phyloP scores from a whole-genome alignment of 2,329 filamentous ascomycete species.

The Sarocladium kiliense region DNA sequence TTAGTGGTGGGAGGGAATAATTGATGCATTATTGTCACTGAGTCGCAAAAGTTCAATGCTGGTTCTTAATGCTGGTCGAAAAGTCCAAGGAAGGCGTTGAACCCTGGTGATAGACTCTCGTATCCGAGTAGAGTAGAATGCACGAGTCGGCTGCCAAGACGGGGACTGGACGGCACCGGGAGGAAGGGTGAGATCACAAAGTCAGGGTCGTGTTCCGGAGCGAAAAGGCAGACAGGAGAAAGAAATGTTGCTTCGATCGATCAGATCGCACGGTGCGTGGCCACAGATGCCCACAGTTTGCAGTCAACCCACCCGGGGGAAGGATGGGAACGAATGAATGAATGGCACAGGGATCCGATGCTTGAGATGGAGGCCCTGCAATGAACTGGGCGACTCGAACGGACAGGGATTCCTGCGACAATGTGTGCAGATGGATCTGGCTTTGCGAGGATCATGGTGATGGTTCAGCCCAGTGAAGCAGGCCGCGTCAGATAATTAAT shows the following conservation, averaged over 20 bases:
- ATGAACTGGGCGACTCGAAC: background rate
- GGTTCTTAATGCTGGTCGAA: too few relatives aligned
- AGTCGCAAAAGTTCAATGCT: background rate
- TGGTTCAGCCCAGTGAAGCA: background rate
- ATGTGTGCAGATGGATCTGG: too few relatives aligned
- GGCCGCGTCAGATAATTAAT: background rate
- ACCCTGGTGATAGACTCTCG: background rate
- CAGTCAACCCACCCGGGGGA: background rate
- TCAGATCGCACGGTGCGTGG: background rate
- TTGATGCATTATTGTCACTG: background rate
- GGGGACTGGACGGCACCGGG: background rate
- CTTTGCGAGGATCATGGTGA: too few relatives aligned
- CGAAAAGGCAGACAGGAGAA: background rate
- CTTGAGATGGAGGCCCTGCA: slow-evolving; percentile 6
- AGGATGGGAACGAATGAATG: background rate
- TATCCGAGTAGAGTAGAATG: background rate
- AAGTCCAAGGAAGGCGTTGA: background rate
- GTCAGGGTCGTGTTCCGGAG: background rate
- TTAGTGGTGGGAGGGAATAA: too few relatives aligned
- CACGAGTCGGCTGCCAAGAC: background rate
- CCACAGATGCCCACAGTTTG: background rate
- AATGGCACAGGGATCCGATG: slow-evolving; percentile 5
- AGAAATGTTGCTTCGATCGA: background rate
- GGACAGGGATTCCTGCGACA: background rate
- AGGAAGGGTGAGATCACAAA: background rate